Conservation (phyloP, 305 asterid species). For the Fraxinus velutina region DNA sequence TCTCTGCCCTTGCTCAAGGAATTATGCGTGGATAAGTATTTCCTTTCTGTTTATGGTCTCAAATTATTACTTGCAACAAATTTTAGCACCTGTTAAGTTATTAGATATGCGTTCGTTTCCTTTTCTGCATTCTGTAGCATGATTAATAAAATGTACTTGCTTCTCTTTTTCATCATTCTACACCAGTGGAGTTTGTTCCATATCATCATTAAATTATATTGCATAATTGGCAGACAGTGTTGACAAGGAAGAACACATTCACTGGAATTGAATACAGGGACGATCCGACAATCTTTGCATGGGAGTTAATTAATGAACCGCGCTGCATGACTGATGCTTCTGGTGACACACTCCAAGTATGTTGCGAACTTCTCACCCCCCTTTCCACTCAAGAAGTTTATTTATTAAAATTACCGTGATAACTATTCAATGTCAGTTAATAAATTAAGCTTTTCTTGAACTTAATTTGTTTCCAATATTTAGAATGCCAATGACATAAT, state of each 20-base stretch:
- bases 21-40: neutral
- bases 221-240: slow-evolving; percentile 59
- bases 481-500: neutral
- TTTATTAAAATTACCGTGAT: neutral
- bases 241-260: slow-evolving; percentile 82
- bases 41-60: neutral
- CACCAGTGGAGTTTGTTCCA: neutral
- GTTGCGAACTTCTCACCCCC: slow-evolving; percentile 14
- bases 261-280: slow-evolving; percentile 83
- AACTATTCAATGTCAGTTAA: neutral
- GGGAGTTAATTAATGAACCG: slow-evolving; percentile 97
- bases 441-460: neutral
- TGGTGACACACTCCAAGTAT: slow-evolving; percentile 94
- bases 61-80: neutral
- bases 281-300: slow-evolving; percentile 88
- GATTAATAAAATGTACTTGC: neutral
- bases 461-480: neutral
- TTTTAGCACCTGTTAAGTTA: neutral
- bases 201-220: neutral
- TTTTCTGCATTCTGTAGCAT: neutral
- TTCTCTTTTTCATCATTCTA: neutral
- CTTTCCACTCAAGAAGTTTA: neutral
- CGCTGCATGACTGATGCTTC: slow-evolving; percentile 88
- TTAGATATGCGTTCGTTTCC: neutral
- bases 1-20: neutral